A percentile compares a stretch with the other conserved stretches of the same genome.
phyloP scores from a whole-genome alignment of 2,329 filamentous ascomycete genomes.

The Botryotinia globosa region DNA sequence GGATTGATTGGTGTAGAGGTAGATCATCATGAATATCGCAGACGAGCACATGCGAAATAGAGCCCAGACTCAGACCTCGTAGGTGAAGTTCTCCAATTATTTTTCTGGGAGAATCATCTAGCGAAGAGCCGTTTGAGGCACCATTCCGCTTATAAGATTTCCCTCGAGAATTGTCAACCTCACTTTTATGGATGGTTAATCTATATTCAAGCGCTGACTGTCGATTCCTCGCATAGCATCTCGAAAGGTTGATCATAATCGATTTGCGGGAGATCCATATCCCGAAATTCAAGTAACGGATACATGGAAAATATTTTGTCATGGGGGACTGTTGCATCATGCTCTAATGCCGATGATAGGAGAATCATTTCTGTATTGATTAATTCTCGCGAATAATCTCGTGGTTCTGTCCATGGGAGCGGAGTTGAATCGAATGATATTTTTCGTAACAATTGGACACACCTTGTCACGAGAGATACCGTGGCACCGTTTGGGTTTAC shows the following conservation, averaged over 20 bases:
- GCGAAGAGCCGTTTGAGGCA: neutral
- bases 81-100: neutral
- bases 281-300: neutral
- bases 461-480: neutral
- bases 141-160: fast-evolving
- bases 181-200: neutral
- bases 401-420: neutral
- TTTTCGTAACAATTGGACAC: neutral
- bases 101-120: neutral
- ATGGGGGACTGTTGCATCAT: neutral
- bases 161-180: fast-evolving
- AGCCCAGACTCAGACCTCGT: neutral
- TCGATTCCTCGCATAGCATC: neutral
- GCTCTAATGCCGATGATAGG: neutral
- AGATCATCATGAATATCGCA: neutral
- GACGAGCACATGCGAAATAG: neutral
- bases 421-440: neutral
- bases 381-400: fast-evolving
- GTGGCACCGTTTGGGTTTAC: no score
- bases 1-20: fast-evolving
- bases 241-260: neutral
- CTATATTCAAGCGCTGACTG: neutral
- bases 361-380: fast-evolving
- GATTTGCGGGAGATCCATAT: neutral
- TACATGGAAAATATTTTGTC: neutral